phyloP scores from a whole-genome alignment of 805 yeast species.

The Candida insectorum region DNA sequence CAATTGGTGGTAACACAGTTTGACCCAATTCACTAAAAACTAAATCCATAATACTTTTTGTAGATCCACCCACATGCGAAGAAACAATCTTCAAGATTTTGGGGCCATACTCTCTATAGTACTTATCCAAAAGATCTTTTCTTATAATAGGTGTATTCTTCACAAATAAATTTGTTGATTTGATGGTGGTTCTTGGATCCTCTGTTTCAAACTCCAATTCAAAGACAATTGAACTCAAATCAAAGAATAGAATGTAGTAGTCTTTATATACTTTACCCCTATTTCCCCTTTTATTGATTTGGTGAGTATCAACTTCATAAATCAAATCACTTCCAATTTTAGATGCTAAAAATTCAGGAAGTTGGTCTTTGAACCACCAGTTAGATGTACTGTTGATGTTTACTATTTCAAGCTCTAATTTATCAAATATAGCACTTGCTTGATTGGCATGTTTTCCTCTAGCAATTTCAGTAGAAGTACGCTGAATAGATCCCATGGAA shows the following conservation, averaged over 20 bases:
- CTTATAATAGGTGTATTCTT: slow-evolving; percentile 44
- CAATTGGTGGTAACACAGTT: slow-evolving; percentile 52
- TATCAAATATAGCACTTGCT: slow-evolving; percentile 23
- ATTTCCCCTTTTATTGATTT: slow-evolving; percentile 55
- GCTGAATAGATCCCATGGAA: slow-evolving; percentile 7
- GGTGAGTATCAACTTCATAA: slow-evolving; percentile 63
- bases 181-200: slow-evolving; percentile 52
- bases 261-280: slow-evolving; percentile 50
- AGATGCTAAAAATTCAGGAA: slow-evolving; percentile 51
- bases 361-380: slow-evolving; percentile 68
- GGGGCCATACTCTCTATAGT: slow-evolving; percentile 42
- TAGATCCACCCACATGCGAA: not conserved
- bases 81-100: slow-evolving; percentile 14
- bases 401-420: slow-evolving; percentile 28
- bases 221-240: slow-evolving; percentile 63
- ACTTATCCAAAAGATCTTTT: slow-evolving; percentile 47
- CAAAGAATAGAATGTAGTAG: slow-evolving; percentile 69
- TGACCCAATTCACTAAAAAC: slow-evolving; percentile 17
- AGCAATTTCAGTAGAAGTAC: slow-evolving; percentile 14
- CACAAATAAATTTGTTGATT: slow-evolving; percentile 22
- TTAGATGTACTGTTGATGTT: slow-evolving; percentile 16
- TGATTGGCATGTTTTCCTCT: slow-evolving; percentile 19
- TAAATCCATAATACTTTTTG: slow-evolving; percentile 21
- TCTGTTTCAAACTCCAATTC: slow-evolving; percentile 53
- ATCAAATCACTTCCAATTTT: slow-evolving; percentile 48